Percentiles rank a stretch among this genome's conserved stretches.
Conservation (phyloP, 768 basidiomycete genomes). For the Clitopilus passeckerianus region DNA sequence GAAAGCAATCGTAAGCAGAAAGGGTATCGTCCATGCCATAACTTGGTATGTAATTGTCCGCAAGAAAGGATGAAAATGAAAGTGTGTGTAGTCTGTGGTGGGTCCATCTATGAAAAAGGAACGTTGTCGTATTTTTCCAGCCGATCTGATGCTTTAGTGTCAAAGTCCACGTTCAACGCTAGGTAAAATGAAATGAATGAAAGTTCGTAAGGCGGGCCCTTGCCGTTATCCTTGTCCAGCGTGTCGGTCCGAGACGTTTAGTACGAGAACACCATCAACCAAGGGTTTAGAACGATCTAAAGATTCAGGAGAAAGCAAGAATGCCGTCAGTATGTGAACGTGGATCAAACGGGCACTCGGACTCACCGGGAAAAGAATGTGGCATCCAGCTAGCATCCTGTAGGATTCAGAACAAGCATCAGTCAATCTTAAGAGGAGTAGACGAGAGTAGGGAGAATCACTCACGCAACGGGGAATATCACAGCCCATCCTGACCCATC, state of each 20-base stretch:
- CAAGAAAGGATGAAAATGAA: too few relatives aligned
- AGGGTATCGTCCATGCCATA: too few relatives aligned
- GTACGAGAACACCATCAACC: slow-evolving; percentile 68
- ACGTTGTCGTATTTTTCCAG: too few relatives aligned
- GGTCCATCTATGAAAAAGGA: too few relatives aligned
- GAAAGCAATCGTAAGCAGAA: too few relatives aligned
- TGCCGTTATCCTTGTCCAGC: neutral
- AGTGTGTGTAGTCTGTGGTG: too few relatives aligned
- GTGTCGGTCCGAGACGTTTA: slow-evolving; percentile 10
- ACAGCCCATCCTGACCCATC: slow-evolving; percentile 64
- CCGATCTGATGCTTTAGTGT: too few relatives aligned
- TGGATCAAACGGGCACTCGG: neutral
- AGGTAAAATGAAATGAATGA: too few relatives aligned
- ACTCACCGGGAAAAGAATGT: slow-evolving; percentile 68
- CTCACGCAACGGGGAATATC: slow-evolving; percentile 63
- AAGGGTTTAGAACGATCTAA: slow-evolving; percentile 42
- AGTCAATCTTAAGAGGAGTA: slow-evolving; percentile 18
- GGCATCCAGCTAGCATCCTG: slow-evolving; percentile 60
- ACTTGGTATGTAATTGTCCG: too few relatives aligned
- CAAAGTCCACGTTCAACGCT: too few relatives aligned
- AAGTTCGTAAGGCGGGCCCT: too few relatives aligned
- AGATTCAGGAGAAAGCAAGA: neutral
- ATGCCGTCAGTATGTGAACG: slow-evolving; percentile 4
- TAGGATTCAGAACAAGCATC: slow-evolving; percentile 19
- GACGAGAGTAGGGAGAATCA: slow-evolving; percentile 9